Base-by-base conservation (phyloP, 352 stramenopile species). In the Aphanomyces stellatus region DNA sequence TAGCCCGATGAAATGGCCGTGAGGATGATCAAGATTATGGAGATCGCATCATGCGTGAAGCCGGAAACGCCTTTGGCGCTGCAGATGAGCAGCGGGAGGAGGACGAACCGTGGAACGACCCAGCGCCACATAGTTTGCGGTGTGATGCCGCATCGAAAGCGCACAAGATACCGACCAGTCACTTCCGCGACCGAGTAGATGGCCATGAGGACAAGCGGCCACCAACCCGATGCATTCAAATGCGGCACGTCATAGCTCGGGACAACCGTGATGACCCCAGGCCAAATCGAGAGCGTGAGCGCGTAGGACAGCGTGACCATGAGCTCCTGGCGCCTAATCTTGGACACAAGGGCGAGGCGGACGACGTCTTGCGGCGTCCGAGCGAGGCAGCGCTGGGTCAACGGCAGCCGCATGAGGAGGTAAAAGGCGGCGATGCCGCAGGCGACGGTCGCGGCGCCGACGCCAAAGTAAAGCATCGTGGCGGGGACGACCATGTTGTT, bases 1-100 rank as follows among this genome's bases (percentile, higher is more conserved):
- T 62, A 62, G 25, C 53, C 53, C 19, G 49, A 33, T 19, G 49
- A 35, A 6, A 88, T 74, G 13, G 83, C 86, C 19, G 90, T 70
- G 11, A 86, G 51, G 34, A 75, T 17, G 6, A 90, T 76, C 43
- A 87, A 85, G 4, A 90, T 55, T 24, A 94, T 69, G 1, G 85
- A 90, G 73, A 83, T 90, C 46, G 76, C 70, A 63, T 92, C 81
- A 68, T 80, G 82, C 42, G 83, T 87, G 34, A 90, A 77, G 73
- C 74, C 37, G 13, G 37, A 85, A 61, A 74, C 76, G 33, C 76
- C 77, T 62, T 90, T 85, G 67, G 90, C 81, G 30, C 88, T 87
- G 31, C 72, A 75, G 28, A 90, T 78, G 69, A 88, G 77, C 59
- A 88, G 74, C 4, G 84, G 84, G n/a, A 92, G 75, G 7, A 90